Evolutionary conservation across 306 rosid genomes (phyloP), one percentile per base, ranked within the genome.

Genomic region (Cyclanthera cordifolia): DNA sequence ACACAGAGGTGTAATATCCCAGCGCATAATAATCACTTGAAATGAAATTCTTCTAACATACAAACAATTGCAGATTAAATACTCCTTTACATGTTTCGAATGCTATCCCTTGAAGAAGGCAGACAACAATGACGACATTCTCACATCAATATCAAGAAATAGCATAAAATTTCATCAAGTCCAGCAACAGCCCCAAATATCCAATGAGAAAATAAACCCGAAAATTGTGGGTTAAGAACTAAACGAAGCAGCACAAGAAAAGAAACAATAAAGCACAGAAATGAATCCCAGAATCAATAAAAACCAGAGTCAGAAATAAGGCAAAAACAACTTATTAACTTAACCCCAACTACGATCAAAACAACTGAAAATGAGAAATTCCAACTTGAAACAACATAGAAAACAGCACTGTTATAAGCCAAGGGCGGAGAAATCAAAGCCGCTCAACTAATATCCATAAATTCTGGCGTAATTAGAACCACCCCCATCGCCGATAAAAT

Each of bases 381-480:
- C 16, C 12, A 1, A 66, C 43, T 15, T 10, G 15, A 66, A 66
- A 66, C 39, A 66, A 47, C 71, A 54, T 47, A 66, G 55, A 47
- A 46, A 66, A 66, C 1, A 45, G 71, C 71, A 66, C 2, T 7
- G 52, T 7, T 24, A 13, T 3, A 46, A 28, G 51, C 19, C 19
- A 16, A 47, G 51, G 51, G 52, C 71, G 71, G 71, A 66, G 71
- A 47, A 66, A 66, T 47, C 71, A 66, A 46, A 14, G 54, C 43
- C 41, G 55, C 39, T 66, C 41, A 65, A 66, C 71, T 66, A 1
- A 46, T 15, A 27, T 66, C 71, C 55, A 25, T 66, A 66, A 30
- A 66, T 25, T 66, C 48, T 41, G 53, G 28, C 10, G 55, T 13
- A 55, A 13, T 65, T 65, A 66, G 24, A 64, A 64, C 12, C 46